Evolutionary conservation across 768 basidiomycete species (phyloP).

Genomic region (Tulasnella calospora): DNA sequence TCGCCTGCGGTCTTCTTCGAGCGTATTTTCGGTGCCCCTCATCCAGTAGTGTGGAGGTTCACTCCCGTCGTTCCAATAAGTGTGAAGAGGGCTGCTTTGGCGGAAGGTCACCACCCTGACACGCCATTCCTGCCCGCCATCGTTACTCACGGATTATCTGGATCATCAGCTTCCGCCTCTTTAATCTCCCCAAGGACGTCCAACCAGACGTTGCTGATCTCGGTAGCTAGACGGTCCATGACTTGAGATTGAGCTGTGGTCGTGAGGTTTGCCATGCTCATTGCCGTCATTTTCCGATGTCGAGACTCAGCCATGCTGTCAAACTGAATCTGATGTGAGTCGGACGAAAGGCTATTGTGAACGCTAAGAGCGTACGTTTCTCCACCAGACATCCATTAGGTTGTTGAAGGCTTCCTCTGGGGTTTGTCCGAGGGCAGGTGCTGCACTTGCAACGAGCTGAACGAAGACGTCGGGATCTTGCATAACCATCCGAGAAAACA

Average conservation of each 20-base stretch:
- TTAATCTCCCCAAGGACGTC: slow-evolving; percentile 85
- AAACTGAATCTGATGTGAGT: slow-evolving; percentile 49
- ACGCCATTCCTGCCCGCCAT: slow-evolving; percentile 34
- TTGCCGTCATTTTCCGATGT: slow-evolving; percentile 75
- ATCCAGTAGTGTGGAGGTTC: slow-evolving; percentile 53
- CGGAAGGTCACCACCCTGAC: background rate
- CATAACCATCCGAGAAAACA: slow-evolving; percentile 69
- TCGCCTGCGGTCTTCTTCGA: slow-evolving; percentile 72
- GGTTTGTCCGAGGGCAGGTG: slow-evolving; percentile 42
- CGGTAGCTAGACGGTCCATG: slow-evolving; percentile 61
- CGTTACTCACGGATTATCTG: slow-evolving; percentile 33
- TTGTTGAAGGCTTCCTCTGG: slow-evolving; percentile 59
- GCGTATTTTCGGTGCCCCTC: slow-evolving; percentile 60
- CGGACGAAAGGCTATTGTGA: background rate
- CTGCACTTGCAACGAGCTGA: slow-evolving; percentile 62
- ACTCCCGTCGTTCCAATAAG: slow-evolving; percentile 63
- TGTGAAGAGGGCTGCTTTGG: slow-evolving; percentile 35
- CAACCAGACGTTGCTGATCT: slow-evolving; percentile 81
- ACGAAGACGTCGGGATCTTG: slow-evolving; percentile 63
- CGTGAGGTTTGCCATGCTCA: slow-evolving; percentile 73
- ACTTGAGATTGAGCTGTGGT: slow-evolving; percentile 71
- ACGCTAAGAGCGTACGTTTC: slow-evolving; percentile 48
- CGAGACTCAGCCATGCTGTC: slow-evolving; percentile 86
- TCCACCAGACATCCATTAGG: slow-evolving; percentile 77
- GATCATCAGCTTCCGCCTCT: slow-evolving; percentile 50